Conservation (phyloP, 2,329 filamentous ascomycete species). For the Raffaelea ambrosiae region DNA sequence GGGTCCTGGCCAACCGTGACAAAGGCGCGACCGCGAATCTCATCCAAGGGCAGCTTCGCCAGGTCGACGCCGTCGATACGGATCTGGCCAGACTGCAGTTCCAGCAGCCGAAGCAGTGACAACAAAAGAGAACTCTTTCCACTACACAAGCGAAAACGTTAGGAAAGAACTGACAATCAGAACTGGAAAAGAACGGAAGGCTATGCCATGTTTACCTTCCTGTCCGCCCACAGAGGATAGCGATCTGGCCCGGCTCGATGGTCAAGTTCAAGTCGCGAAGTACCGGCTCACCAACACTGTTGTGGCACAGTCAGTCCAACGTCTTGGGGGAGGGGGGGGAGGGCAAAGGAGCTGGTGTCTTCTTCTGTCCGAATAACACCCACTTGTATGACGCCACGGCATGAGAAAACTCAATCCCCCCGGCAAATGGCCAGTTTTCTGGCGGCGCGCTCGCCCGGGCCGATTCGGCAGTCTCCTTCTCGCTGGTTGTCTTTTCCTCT, state of each 20-base stretch:
- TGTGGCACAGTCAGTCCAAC: constrained; percentile 3
- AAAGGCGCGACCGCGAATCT: constrained; percentile 33
- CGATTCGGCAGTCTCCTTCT: constrained; percentile 5
- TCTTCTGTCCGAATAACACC: background rate
- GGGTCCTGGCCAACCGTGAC: constrained; percentile 25
- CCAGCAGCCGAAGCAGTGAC: constrained; percentile 38
- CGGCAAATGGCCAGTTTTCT: constrained; percentile 19
- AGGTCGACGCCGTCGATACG: constrained; percentile 39
- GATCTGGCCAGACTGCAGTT: constrained; percentile 33
- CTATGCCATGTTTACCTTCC: constrained; percentile 25
- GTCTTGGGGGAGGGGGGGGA: background rate
- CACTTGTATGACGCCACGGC: constrained; percentile 22
- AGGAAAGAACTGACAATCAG: too few species aligned
- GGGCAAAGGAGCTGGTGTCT: too few species aligned
- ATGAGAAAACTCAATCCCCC: constrained; percentile 16
- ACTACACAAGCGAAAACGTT: background rate
- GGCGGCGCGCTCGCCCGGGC: background rate
- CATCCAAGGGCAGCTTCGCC: constrained; percentile 26
- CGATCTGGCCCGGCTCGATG: constrained; percentile 33
- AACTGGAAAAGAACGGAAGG: too few species aligned
- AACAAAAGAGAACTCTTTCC: constrained; percentile 36
- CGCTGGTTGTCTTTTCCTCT: constrained; percentile 13
- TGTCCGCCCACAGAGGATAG: constrained; percentile 45
- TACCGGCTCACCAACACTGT: constrained; percentile 12
- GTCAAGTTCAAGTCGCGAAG: constrained; percentile 18